Percentiles rank a stretch among this genome's conserved stretches.
phyloP scores from a whole-genome alignment of 495 filamentous ascomycete genomes.

The Articulospora tetracladia region DNA sequence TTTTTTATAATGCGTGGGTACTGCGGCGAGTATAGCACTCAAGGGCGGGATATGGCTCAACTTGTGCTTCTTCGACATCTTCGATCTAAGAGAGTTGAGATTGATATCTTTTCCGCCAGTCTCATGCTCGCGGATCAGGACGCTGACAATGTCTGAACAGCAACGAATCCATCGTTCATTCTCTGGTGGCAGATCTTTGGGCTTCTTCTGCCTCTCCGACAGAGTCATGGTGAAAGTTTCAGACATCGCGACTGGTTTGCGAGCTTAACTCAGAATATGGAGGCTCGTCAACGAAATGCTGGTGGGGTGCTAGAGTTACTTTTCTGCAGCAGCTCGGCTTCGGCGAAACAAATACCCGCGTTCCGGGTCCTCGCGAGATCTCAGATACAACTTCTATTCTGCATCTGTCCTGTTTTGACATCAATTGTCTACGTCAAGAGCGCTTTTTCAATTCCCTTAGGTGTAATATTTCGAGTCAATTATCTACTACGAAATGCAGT shows the following conservation, averaged over 20 bases:
- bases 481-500: constrained; percentile 32
- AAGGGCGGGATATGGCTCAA: constrained; percentile 82
- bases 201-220: constrained; percentile 47
- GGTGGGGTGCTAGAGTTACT: too few species aligned
- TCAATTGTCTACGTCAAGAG: neutral
- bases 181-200: constrained; percentile 78
- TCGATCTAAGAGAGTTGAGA: constrained; percentile 82
- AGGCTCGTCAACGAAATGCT: too few species aligned
- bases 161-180: constrained; percentile 90
- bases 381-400: too few species aligned
- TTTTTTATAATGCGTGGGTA: constrained; percentile 99
- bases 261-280: too few species aligned
- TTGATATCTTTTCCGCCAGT: constrained; percentile 82
- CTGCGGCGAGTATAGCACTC: constrained; percentile 94
- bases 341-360: too few species aligned
- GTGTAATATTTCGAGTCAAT: constrained; percentile 19
- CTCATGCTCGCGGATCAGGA: constrained; percentile 91
- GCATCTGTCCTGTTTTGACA: too few species aligned
- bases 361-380: too few species aligned
- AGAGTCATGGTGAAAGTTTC: constrained; percentile 60
- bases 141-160: constrained; percentile 91
- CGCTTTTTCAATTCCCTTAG: constrained; percentile 6
- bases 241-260: constrained; percentile 48
- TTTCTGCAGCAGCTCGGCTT: too few species aligned
- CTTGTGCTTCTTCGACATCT: constrained; percentile 87